Conservation (phyloP, 129 eudicot genomes). For the Escallonia rubra region DNA sequence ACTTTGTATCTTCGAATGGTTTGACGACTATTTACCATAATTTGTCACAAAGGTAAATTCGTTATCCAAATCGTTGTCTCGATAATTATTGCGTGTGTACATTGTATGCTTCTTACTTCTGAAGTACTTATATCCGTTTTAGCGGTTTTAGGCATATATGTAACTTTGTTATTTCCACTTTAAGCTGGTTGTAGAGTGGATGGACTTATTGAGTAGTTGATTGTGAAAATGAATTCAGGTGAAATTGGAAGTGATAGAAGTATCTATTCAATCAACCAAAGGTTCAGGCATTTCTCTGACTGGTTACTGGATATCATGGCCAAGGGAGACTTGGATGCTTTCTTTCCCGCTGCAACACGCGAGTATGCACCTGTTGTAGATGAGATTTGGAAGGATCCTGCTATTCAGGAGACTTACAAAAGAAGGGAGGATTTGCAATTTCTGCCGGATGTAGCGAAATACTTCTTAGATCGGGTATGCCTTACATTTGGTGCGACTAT, state of each 20-base stretch:
- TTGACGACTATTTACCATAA: no score
- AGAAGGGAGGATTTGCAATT: slow-evolving; percentile 36
- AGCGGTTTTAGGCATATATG: no score
- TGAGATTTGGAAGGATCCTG: slow-evolving; percentile 53
- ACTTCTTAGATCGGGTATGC: slow-evolving; percentile 32
- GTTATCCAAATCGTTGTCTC: no score
- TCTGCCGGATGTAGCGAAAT: slow-evolving; percentile 46
- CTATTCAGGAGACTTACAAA: slow-evolving; percentile 53
- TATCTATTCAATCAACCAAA: slow-evolving; percentile 42
- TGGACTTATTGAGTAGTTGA: neutral
- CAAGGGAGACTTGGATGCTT: slow-evolving; percentile 39
- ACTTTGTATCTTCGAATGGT: no score
- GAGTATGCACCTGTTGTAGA: slow-evolving; percentile 52
- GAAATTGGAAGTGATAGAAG: slow-evolving; percentile 24
- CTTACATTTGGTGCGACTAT: no score
- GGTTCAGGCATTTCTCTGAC: slow-evolving; percentile 53
- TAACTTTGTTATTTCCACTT: neutral
- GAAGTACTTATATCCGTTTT: no score
- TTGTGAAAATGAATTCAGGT: slow-evolving; percentile 18
- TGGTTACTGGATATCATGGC: slow-evolving; percentile 53
- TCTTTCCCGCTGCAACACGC: slow-evolving; percentile 50
- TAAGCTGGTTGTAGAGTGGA: neutral
- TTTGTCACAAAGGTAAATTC: no score
- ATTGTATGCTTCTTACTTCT: no score
- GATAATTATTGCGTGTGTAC: no score